A percentile compares a stretch with the other conserved stretches of the same genome.
Evolutionary conservation across 140 eudicot genomes (phyloP).

Genomic region (Ambrosia hybrid): DNA sequence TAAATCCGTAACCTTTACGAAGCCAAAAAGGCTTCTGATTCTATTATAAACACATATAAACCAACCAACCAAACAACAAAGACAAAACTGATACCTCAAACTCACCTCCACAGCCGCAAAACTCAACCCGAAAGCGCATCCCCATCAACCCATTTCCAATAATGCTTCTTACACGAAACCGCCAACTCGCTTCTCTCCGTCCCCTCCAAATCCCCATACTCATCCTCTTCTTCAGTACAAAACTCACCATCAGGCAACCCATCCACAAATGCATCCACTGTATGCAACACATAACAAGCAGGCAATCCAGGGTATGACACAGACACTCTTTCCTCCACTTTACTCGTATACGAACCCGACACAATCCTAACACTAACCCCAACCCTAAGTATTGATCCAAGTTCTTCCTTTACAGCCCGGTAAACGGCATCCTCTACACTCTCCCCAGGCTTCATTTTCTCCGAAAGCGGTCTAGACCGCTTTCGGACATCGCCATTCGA

Average conservation of each 20-base stretch:
- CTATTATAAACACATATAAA: slow-evolving; percentile 16
- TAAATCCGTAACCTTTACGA: slow-evolving; percentile 6
- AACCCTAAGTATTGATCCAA: slow-evolving; percentile 49
- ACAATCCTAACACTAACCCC: slow-evolving; percentile 40
- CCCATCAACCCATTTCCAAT: slow-evolving; percentile 88
- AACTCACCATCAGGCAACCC: slow-evolving; percentile 86
- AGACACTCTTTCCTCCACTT: slow-evolving; percentile 81
- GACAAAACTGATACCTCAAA: slow-evolving; percentile 13
- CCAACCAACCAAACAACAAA: too few relatives aligned
- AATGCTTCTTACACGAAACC: slow-evolving; percentile 74
- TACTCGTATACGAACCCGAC: slow-evolving; percentile 53
- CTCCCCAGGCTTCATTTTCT: slow-evolving; percentile 91
- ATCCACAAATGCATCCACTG: slow-evolving; percentile 77
- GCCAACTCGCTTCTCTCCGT: slow-evolving; percentile 46
- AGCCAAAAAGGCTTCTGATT: slow-evolving; percentile 8
- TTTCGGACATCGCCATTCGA: slow-evolving; percentile 65
- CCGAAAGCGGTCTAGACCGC: slow-evolving; percentile 72
- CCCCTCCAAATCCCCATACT: slow-evolving; percentile 50
- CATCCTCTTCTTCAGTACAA: slow-evolving; percentile 68
- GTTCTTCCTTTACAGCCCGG: slow-evolving; percentile 81
- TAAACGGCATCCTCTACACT: slow-evolving; percentile 57
- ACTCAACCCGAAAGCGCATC: slow-evolving; percentile 36
- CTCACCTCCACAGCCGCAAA: slow-evolving; percentile 38
- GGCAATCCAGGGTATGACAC: slow-evolving; percentile 93
- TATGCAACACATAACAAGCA: slow-evolving; percentile 84